These are phyloP conservation scores for Fusarium humuli DNA, from an alignment of 2,329 filamentous ascomycete genomes.

Conservation along the genomic window DNA sequence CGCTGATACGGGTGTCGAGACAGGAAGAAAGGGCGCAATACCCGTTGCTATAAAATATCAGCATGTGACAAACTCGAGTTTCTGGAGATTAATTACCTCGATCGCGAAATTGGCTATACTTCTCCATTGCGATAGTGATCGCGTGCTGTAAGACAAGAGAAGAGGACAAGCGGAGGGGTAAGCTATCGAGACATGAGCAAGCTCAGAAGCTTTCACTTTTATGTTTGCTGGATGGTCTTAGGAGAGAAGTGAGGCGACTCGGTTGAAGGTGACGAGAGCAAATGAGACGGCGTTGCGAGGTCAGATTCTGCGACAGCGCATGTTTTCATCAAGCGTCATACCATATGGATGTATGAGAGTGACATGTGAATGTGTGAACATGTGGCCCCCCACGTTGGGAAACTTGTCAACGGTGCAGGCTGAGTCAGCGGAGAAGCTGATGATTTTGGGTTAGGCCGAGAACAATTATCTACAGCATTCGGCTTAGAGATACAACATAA, in stretches of 20 bases:
- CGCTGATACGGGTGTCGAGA: conserved; percentile 72
- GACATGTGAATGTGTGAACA: conserved; percentile 41
- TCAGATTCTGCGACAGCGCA: conserved; percentile 39
- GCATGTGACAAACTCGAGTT: conserved; percentile 17
- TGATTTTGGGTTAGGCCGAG: neutral
- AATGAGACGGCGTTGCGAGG: conserved; percentile 31
- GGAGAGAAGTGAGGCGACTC: conserved; percentile 8
- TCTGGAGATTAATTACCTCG: conserved; percentile 68
- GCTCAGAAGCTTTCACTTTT: conserved; percentile 12
- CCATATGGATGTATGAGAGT: conserved; percentile 16
- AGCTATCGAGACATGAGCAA: conserved; percentile 43
- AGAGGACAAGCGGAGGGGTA: conserved; percentile 17
- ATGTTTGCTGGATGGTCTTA: neutral
- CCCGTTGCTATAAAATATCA: conserved; percentile 76
- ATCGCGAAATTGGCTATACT: conserved; percentile 93
- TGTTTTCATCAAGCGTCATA: conserved; percentile 30
- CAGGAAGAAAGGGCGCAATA: conserved; percentile 93
- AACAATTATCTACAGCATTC: neutral
- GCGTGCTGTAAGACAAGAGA: conserved; percentile 19
- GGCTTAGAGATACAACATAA: neutral
- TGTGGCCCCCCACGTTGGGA: conserved; percentile 30
- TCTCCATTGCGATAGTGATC: conserved; percentile 75
- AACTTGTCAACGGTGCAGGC: neutral
- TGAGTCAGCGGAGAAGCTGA: conserved; percentile 22
- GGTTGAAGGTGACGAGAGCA: neutral